Evolutionary conservation across 1,284 basidiomycete species (phyloP), one percentile per base, ranked within the genome.

Genomic region (Meripilus lineatus): DNA sequence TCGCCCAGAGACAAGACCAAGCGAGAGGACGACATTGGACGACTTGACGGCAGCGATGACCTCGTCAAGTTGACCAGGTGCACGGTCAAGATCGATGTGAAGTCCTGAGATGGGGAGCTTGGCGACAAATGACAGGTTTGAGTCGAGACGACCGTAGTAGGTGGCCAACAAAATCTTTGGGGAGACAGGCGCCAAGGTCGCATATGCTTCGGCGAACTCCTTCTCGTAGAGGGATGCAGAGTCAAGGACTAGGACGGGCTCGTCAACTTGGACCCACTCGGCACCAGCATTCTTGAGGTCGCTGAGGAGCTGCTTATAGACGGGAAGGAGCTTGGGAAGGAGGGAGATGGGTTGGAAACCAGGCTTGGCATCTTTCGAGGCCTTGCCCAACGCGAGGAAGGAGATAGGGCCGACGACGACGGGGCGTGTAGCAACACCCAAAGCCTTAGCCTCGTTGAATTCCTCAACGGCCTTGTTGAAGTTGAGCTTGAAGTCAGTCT

Each of bases 31-130:
- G 54, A 94, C 80, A 64, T 73, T 72, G 55, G 89, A 93, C 50
- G 76, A 62, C 77, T 93, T 94, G 67, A 98, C 66, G 49, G 93
- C 93, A 42, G 77, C 76, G 50, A 97, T 54, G 51, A 93, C 90
- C 39, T 78, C 74, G 48, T 92, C 88, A 57, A 99, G 84, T 70
- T 99, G 95, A 55, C 70, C 78, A 43, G 94, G 89, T 51, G 88
- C 92, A 70, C 95, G 92, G 74, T 92, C 88, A 54, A 99, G 84
- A 68, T 99, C 96, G 59, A 99, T 84, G 78, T 99, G 96, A 58
- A 99, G 84, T 66, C 89, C 92, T 59, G 87, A 82, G 58, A 99
- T 72, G 52, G 96, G 94, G 56, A 99, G 89, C 69, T 96, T 92
- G 66, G 88, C 84, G 59, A 95, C 75, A 67, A 86, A 96, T 59